Percentiles rank a stretch among this genome's conserved stretches.
These are phyloP conservation scores for Rhizoclosmatium globosum DNA, from an alignment of 192 early-diverging fungal species.

Conservation along the genomic window DNA sequence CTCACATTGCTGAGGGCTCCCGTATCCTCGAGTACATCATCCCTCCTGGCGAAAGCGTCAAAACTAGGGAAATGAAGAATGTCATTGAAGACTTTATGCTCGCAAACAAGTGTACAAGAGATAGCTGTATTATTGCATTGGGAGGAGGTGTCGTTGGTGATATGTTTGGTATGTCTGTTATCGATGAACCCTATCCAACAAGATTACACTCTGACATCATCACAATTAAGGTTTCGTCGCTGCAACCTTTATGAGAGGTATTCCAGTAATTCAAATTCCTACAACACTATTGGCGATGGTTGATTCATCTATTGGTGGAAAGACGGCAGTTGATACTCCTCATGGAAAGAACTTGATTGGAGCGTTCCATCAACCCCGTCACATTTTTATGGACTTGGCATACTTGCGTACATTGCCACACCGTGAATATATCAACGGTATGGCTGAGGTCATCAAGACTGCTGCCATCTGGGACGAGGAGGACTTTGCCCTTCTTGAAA, in stretches of 20 bases:
- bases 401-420: conserved; percentile 87
- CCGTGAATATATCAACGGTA: conserved; percentile 94
- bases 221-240: conserved; percentile 79
- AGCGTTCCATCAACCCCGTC: conserved; percentile 94
- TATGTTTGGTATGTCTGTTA: conserved; percentile 69
- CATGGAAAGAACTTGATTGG: conserved; percentile 96
- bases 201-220: neutral
- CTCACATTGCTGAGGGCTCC: neutral
- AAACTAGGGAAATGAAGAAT: conserved; percentile 87
- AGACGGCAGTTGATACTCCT: conserved; percentile 96
- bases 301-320: conserved; percentile 96
- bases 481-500: conserved; percentile 93
- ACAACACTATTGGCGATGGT: conserved; percentile 97
- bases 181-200: neutral
- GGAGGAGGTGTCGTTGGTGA: conserved; percentile 99
- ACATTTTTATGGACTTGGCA: conserved; percentile 90
- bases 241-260: conserved; percentile 97
- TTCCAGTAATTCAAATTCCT: conserved; percentile 93
- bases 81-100: conserved; percentile 94
- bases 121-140: conserved; percentile 90
- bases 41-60: conserved; percentile 88
- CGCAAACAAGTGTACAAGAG: conserved; percentile 82
- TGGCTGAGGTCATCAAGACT: conserved; percentile 98
- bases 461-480: conserved; percentile 89
- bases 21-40: conserved; percentile 77